Percentiles rank a stretch among this genome's conserved stretches.
phyloP scores from a whole-genome alignment of 2,329 filamentous ascomycete genomes.

The Neonectria magnoliae region DNA sequence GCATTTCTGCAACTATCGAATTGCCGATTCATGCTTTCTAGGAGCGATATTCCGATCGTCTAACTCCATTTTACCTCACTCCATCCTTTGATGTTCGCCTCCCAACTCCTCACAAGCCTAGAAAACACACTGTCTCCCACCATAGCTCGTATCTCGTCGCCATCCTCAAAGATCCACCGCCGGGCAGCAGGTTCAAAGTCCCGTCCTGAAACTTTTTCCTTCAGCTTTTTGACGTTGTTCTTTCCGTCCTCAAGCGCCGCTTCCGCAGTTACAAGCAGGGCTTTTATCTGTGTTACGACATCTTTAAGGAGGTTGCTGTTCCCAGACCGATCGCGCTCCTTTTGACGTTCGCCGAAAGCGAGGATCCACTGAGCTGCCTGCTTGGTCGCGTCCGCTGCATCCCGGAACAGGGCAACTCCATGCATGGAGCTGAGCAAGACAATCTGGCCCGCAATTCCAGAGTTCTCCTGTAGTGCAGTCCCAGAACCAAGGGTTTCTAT shows the following conservation, averaged over 20 bases:
- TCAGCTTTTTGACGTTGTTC: slow-evolving; percentile 41
- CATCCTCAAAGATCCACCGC: slow-evolving; percentile 44
- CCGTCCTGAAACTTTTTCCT: slow-evolving; percentile 41
- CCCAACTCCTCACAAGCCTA: slow-evolving; percentile 48
- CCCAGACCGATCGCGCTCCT: slow-evolving; percentile 52
- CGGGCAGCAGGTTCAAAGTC: slow-evolving; percentile 42
- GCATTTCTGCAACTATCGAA: neutral
- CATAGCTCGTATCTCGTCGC: slow-evolving; percentile 33
- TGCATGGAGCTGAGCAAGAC: slow-evolving; percentile 49
- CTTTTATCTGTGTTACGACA: slow-evolving; percentile 47
- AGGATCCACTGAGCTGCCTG: slow-evolving; percentile 48
- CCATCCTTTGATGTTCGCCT: slow-evolving; percentile 49
- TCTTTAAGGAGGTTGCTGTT: slow-evolving; percentile 52
- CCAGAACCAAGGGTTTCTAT: slow-evolving; percentile 42
- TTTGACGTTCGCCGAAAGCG: slow-evolving; percentile 50
- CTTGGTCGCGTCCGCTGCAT: slow-evolving; percentile 49
- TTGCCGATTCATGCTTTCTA: neutral
- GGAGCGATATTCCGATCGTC: neutral
- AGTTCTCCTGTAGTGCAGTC: slow-evolving; percentile 19
- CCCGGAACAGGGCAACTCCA: slow-evolving; percentile 49
- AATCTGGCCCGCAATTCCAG: slow-evolving; percentile 32
- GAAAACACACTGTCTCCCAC: slow-evolving; percentile 40
- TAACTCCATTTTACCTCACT: slow-evolving; percentile 47
- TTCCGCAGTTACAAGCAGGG: slow-evolving; percentile 45
- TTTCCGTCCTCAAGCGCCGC: slow-evolving; percentile 48